Base-by-base conservation (phyloP, 805 yeast genomes). In the Candida dajiaensis region DNA sequence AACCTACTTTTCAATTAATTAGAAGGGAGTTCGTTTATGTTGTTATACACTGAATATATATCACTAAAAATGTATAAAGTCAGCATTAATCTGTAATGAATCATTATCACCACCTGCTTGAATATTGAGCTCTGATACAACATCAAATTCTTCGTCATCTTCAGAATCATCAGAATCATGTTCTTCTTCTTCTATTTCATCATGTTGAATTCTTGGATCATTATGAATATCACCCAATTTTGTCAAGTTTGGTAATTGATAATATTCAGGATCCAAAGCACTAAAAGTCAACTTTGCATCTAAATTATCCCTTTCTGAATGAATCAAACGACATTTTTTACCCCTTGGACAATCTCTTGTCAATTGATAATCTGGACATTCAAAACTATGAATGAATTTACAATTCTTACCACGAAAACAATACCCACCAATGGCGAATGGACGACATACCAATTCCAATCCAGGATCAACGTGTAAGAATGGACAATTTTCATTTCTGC, bases 321-420 rank as follows among this genome's bases (percentile, higher is more conserved):
- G 92, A 33, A 59, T 58, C 40, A 85, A 65, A n/a, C 64, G 62
- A 58, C 92, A 85, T 19, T 63, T 57, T 22, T 59, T 64, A 1
- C 77, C 78, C 44, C 78, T 64, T 1, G 78, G 70, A 61, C 95
- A 86, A 28, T 53, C 56, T 12, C 83, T 84, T n/a, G 68, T 68
- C 49, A 78, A 80, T 51, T 77, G 82, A 53, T 73, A 76, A 56
- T 85, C 92, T 0, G 95, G 92, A 64, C 95, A 86, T 48, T 77
- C 77, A 53, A 69, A 74, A 15, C 66, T 63, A 58, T 86, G 95
- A 31, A 73, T 62, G 40, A 75, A 72, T 6, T 74, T 70, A 58
- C 95, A 86, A 26, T 56, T 51, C 22, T 64, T 57, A 0, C 94
- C 95, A 21, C 76, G 62, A 26, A 68, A 74, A 62, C 95, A 87